phyloP scores from a whole-genome alignment of 306 rosid species.

The Vigna unguiculata region DNA sequence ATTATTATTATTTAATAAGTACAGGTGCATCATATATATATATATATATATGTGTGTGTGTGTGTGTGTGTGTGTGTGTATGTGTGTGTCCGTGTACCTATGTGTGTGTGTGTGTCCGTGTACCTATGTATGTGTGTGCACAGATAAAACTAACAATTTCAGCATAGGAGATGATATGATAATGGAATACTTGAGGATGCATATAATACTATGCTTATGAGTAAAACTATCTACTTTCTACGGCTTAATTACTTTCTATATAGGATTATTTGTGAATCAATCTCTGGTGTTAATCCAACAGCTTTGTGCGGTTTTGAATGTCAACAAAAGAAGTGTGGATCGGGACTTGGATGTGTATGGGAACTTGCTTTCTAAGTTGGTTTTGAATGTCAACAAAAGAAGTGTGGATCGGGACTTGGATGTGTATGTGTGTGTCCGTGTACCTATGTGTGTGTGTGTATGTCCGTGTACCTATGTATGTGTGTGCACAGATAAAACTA shows the following conservation, averaged over 20 bases:
- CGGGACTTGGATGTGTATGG: conserved; percentile 98
- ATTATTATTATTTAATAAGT: too few species aligned
- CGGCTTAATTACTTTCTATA: background rate
- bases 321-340: conserved; percentile 89
- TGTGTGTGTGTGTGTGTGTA: too few species aligned
- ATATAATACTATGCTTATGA: conserved; percentile 11
- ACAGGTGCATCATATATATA: background rate
- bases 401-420: too few species aligned
- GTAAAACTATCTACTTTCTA: conserved; percentile 21
- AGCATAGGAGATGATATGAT: conserved; percentile 33
- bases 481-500: background rate
- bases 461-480: too few species aligned
- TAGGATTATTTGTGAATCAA: conserved; percentile 35
- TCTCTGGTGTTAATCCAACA: conserved; percentile 53
- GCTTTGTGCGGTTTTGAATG: conserved; percentile 81
- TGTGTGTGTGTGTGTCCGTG: too few species aligned
- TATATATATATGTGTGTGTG: too few species aligned
- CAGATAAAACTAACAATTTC: conserved; percentile 26
- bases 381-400: too few species aligned
- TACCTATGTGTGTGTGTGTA: too few species aligned
- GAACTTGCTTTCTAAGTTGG: conserved; percentile 93
- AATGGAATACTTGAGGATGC: conserved; percentile 32
- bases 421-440: too few species aligned
- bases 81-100: too few species aligned
- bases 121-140: too few species aligned